Percentiles rank a stretch among this genome's conserved stretches.
Evolutionary conservation across 768 basidiomycete genomes (phyloP).

Genomic region (Leccinellum luteum): DNA sequence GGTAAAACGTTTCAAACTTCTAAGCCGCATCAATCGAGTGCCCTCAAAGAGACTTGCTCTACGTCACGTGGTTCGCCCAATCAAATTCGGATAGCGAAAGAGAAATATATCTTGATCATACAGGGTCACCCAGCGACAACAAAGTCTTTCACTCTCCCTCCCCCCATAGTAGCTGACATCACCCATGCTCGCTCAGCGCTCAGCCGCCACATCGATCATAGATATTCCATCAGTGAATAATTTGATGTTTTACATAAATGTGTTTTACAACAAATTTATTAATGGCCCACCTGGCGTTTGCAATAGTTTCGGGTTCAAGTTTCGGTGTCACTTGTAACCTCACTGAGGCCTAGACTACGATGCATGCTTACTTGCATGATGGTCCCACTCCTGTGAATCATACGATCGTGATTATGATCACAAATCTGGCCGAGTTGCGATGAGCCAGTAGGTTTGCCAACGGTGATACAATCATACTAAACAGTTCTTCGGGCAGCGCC

Average conservation of each 20-base stretch:
- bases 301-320: neutral
- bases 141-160: neutral
- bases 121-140: neutral
- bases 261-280: neutral
- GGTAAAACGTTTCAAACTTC: no score
- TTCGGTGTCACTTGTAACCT: neutral
- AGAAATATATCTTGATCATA: neutral
- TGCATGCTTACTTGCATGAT: neutral
- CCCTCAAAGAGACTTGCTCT: no score
- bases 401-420: neutral
- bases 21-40: no score
- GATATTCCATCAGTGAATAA: neutral
- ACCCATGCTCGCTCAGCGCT: constrained; percentile 13
- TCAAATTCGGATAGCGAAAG: neutral
- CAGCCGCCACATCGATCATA: constrained; percentile 9
- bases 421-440: neutral
- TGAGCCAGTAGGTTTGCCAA: neutral
- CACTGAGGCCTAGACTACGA: neutral
- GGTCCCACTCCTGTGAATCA: neutral
- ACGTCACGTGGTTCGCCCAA: neutral
- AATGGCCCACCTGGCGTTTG: neutral
- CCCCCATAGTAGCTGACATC: neutral
- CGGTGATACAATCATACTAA: neutral
- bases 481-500: neutral
- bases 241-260: neutral